Evolutionary conservation across 345 rosid species (phyloP).

Genomic region (Pistacia atlantica): DNA sequence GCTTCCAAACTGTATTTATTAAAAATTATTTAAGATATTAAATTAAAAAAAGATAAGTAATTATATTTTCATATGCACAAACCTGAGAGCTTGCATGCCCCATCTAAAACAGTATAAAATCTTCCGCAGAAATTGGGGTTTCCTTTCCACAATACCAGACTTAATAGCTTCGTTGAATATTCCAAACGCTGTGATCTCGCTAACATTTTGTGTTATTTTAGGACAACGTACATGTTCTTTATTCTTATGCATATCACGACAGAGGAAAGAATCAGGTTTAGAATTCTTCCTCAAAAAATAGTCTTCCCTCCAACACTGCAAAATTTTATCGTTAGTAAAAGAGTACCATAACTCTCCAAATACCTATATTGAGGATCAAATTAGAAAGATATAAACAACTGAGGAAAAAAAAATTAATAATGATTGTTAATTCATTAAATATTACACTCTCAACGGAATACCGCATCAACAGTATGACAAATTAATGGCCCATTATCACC

Average conservation of each 20-base stretch:
- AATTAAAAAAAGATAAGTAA: no score
- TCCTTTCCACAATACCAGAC: neutral
- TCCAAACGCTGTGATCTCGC: no score
- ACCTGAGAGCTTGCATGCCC: slow-evolving; percentile 12
- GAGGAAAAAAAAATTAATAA: neutral
- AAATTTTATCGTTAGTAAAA: slow-evolving; percentile 1
- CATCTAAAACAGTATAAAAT: neutral
- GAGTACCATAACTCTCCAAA: slow-evolving; percentile 16
- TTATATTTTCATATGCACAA: neutral
- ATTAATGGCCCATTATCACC: no score
- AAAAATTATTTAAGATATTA: no score
- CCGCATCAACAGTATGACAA: no score
- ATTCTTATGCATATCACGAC: neutral
- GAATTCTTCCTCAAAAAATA: no score
- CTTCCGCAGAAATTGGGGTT: neutral
- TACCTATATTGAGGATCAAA: neutral
- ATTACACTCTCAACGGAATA: no score
- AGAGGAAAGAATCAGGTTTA: neutral
- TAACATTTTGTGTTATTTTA: no score
- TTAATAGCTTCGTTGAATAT: neutral
- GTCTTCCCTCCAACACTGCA: slow-evolving; percentile 10
- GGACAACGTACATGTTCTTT: no score
- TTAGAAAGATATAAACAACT: no score
- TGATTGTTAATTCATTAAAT: no score
- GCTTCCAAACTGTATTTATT: no score